Conservation (phyloP, 345 rosid species). For the Heritiera fomes region DNA sequence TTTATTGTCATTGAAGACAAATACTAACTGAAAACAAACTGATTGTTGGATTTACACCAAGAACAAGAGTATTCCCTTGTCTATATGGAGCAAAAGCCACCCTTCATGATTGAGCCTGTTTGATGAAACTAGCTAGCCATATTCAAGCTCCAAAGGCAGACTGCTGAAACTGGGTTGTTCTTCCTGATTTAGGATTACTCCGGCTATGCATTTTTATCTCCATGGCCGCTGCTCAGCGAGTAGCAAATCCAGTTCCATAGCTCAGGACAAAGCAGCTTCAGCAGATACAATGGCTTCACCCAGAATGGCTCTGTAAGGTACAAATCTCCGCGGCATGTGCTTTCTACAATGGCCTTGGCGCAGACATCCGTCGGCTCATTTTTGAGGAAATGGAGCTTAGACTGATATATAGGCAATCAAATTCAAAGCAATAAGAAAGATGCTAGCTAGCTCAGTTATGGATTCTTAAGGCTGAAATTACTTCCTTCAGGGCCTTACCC, state of each 20-base stretch:
- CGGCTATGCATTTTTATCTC: not conserved
- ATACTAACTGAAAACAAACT: not conserved
- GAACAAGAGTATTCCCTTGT: not conserved
- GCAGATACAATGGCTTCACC: conserved; percentile 25
- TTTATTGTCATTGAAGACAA: too few species aligned
- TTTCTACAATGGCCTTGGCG: conserved; percentile 41
- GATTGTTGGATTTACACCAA: too few species aligned
- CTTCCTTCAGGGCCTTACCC: not conserved
- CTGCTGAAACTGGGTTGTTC: not conserved
- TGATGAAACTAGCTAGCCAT: too few species aligned
- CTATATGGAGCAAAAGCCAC: too few species aligned
- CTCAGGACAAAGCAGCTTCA: conserved; percentile 36
- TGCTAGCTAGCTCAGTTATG: not conserved
- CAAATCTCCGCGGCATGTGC: conserved; percentile 50
- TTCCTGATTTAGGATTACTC: not conserved
- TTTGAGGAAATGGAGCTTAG: not conserved
- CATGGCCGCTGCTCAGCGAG: not conserved
- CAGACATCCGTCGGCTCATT: conserved; percentile 33
- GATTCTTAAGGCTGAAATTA: too few species aligned
- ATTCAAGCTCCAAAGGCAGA: not conserved
- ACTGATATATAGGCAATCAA: not conserved
- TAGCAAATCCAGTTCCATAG: not conserved
- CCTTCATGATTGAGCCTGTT: too few species aligned
- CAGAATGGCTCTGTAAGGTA: conserved; percentile 48
- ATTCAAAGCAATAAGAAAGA: not conserved